A percentile compares a stretch with the other conserved stretches of the same genome.
Conservation (phyloP, 306 rosid genomes). For the Fragaria ananassa region DNA sequence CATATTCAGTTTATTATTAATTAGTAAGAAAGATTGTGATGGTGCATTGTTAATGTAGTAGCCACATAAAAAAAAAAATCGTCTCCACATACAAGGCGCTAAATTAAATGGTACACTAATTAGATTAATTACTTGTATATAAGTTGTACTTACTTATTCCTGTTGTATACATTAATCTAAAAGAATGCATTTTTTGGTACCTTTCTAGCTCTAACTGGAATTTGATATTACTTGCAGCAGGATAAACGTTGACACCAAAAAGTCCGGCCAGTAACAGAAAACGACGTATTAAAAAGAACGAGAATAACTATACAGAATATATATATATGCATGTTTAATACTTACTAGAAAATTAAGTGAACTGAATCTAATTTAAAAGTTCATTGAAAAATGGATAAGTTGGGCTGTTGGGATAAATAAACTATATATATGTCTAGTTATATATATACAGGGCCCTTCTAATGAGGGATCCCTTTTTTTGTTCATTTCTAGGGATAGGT, state of each 20-base stretch:
- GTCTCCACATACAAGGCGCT: constrained; percentile 30
- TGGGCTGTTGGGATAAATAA: too few species aligned
- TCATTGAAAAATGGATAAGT: too few species aligned
- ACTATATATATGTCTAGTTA: too few species aligned
- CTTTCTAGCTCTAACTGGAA: constrained; percentile 23
- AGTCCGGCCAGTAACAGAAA: too few species aligned
- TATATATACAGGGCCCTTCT: too few species aligned
- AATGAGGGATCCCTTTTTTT: too few species aligned
- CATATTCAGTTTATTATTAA: neutral
- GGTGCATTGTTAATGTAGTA: constrained; percentile 12
- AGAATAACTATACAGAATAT: too few species aligned
- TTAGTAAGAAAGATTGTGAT: neutral
- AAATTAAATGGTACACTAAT: constrained; percentile 29
- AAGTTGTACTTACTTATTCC: neutral
- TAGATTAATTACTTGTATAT: constrained; percentile 32
- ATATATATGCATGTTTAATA: too few species aligned
- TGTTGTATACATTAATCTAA: neutral
- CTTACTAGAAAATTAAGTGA: too few species aligned
- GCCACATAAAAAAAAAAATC: constrained; percentile 25
- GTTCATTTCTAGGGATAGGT: too few species aligned
- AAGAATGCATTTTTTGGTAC: neutral
- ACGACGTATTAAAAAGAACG: too few species aligned
- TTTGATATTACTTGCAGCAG: constrained; percentile 26
- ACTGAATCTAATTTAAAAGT: too few species aligned
- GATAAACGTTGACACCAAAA: constrained; percentile 33